Evolutionary conservation across 345 rosid species (phyloP), one percentile per base, ranked within the genome.

Genomic region (Hibiscus trionum): DNA sequence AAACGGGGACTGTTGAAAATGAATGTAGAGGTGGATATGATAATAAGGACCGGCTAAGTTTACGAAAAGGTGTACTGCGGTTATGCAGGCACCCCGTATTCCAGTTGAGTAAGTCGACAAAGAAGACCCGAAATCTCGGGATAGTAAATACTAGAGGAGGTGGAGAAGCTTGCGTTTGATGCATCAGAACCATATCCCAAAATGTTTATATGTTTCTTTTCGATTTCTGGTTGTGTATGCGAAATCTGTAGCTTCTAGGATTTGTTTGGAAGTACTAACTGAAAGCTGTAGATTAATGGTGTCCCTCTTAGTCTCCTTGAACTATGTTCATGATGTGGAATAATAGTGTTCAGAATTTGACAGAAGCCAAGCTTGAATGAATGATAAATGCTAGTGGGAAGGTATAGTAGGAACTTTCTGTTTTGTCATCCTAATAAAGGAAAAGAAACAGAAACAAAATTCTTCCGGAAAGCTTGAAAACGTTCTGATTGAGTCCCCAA

Each of bases 11-110:
- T 8, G 17, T 47, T 55, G 84, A 81, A 37, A 74, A 80, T 63
- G 79, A 69, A 31, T 74, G 69, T 21, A 74, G 71, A 67, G 77
- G 39, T 16, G 82, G 72, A 59, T 81, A 76, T 39, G 77, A 76
- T 27, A 72, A 53, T 26, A 80, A 83, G 11, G 84, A 86, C 17
- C 75, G 86, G 87, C 76, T 78, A 56, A 85, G 88, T 66, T 74
- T 85, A 76, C 77, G 88, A 74, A 77, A 73, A 80, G 93, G 93
- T 49, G 91, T 85, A 76, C 83, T 82, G 77, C 88, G 80, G 73
- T 69, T 88, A 21, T 84, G 90, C 84, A 87, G 87, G 72, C 89
- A 90, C 72, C 90, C 95, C 4, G 81, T 89, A 50, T 93, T 89
- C 76, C 90, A 88, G 82, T 72, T 86, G 73, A 81, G 81, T 61